A percentile compares a stretch with the other conserved stretches of the same genome.
Conservation (phyloP, 306 rosid species). For the Trifolium repens region DNA sequence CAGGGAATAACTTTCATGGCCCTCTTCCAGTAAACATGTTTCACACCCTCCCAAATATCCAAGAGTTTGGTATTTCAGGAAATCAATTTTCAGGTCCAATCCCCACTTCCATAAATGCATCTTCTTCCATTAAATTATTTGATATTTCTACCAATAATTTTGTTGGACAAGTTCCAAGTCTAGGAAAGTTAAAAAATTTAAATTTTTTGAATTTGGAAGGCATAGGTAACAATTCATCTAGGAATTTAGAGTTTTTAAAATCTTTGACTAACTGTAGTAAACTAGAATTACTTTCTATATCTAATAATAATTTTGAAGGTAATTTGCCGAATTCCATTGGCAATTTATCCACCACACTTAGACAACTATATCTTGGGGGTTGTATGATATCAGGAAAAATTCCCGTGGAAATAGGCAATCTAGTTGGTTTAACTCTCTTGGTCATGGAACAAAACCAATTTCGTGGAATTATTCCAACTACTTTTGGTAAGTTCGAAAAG, state of each 20-base stretch:
- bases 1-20: neutral
- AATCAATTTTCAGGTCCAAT: neutral
- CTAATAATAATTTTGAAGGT: neutral
- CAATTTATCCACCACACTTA: neutral
- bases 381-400: neutral
- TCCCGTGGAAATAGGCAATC: neutral
- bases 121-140: neutral
- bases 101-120: neutral
- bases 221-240: neutral
- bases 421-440: neutral
- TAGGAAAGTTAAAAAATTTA: neutral
- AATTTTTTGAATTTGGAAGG: accelerated
- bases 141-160: neutral
- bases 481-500: neutral
- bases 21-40: neutral
- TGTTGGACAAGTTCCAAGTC: neutral
- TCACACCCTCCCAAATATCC: neutral
- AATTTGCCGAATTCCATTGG: neutral
- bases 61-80: accelerated
- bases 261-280: neutral
- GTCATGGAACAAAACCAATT: accelerated
- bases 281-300: accelerated
- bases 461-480: neutral
- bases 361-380: neutral
- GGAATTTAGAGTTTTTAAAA: neutral